A percentile compares a stretch with the other conserved stretches of the same genome.
Evolutionary conservation across 1,139 yeast species (phyloP).

Genomic region (Suhomyces bolitotheri): DNA sequence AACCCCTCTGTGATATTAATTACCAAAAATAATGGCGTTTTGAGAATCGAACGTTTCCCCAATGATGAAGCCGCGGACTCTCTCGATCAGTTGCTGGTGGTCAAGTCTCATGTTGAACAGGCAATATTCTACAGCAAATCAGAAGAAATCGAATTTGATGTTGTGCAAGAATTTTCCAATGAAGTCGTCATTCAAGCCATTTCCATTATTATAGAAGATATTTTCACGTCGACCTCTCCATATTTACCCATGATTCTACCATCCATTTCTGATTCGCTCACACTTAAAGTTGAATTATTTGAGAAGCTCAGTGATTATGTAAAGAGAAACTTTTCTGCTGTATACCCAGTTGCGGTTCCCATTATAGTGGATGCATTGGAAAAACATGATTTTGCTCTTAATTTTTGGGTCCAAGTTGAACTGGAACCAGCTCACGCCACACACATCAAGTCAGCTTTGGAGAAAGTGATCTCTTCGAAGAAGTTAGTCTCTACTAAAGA

Average conservation of each 20-base stretch:
- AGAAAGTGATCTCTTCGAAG: conserved; percentile 17
- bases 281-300: conserved; percentile 27
- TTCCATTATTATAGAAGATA: conserved; percentile 50
- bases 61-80: conserved; percentile 14
- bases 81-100: conserved; percentile 37
- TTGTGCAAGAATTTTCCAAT: conserved; percentile 33
- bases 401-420: conserved; percentile 47
- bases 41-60: conserved; percentile 56
- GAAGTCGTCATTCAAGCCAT: conserved; percentile 52
- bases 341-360: conserved; percentile 30
- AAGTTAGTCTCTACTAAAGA: conserved; percentile 14
- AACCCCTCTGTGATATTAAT: conserved; percentile 51
- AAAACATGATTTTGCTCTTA: conserved; percentile 54
- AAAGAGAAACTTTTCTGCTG: conserved; percentile 45
- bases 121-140: conserved; percentile 63
- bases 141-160: conserved; percentile 55
- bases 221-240: conserved; percentile 53
- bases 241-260: conserved; percentile 35
- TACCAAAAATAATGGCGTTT: conserved; percentile 61
- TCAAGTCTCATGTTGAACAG: conserved; percentile 77
- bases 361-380: conserved; percentile 53
- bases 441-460: conserved; percentile 19
- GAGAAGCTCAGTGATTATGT: conserved; percentile 48
- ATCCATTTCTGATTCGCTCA: conserved; percentile 27
- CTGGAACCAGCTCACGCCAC: conserved; percentile 13